Percentiles rank a stretch among this genome's conserved stretches.
These are phyloP conservation scores for Fusarium bulbicola DNA, from an alignment of 2,329 filamentous ascomycete species.

Conservation along the genomic window DNA sequence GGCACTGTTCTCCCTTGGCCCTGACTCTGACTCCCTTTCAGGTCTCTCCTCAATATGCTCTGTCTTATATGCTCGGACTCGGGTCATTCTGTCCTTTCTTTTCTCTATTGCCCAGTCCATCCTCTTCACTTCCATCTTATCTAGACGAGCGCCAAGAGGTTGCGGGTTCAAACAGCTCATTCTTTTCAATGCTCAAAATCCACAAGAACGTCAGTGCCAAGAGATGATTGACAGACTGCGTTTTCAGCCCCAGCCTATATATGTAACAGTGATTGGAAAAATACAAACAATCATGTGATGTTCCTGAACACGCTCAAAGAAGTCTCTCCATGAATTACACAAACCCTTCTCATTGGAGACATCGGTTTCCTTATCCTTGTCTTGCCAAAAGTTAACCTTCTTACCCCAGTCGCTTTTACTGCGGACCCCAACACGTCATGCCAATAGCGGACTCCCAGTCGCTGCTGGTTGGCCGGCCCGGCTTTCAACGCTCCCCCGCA, in stretches of 20 bases:
- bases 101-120: neutral
- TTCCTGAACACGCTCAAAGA: neutral
- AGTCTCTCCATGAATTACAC: neutral
- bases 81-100: neutral
- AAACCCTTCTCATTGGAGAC: neutral
- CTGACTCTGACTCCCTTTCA: slow-evolving; percentile 16
- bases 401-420: neutral
- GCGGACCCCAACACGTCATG: slow-evolving; percentile 24
- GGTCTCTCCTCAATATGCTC: neutral
- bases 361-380: neutral
- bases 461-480: slow-evolving; percentile 19
- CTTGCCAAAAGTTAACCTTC: slow-evolving; percentile 5
- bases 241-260: neutral
- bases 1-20: slow-evolving; percentile 9
- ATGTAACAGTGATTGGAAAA: neutral
- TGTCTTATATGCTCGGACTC: neutral
- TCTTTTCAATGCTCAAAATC: neutral
- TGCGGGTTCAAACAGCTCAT: slow-evolving; percentile 1
- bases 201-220: slow-evolving; percentile 11
- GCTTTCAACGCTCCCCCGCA: slow-evolving; percentile 22
- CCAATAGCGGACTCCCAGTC: slow-evolving; percentile 3
- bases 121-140: neutral
- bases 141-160: slow-evolving; percentile 1
- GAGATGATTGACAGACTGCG: neutral
- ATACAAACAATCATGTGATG: neutral